Percentiles rank a stretch among this genome's conserved stretches.
phyloP scores from a whole-genome alignment of 345 rosid species.

The Melaleuca quinquenervia region DNA sequence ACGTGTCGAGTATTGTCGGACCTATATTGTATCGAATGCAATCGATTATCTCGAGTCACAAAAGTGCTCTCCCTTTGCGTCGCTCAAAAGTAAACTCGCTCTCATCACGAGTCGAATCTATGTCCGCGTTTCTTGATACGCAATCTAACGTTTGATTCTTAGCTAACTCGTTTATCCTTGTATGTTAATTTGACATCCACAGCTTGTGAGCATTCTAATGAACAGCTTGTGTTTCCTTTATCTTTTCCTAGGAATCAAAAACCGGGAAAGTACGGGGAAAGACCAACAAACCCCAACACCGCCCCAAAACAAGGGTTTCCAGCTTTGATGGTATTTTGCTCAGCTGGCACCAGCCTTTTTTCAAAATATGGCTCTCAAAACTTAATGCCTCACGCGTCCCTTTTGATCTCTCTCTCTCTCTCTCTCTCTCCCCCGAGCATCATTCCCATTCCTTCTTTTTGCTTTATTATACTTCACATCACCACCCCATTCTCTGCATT shows the following conservation, averaged over 20 bases:
- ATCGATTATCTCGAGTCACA: background rate
- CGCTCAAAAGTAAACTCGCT: background rate
- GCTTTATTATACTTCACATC: background rate
- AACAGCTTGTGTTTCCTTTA: background rate
- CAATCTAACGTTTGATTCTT: background rate
- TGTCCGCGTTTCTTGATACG: background rate
- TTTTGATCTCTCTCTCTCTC: background rate
- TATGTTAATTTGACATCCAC: background rate
- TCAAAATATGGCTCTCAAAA: background rate
- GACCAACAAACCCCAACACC: background rate
- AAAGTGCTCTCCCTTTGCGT: background rate
- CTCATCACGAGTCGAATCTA: background rate
- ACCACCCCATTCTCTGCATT: background rate
- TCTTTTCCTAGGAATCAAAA: background rate
- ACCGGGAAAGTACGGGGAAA: background rate
- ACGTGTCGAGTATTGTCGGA: background rate
- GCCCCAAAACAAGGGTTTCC: background rate
- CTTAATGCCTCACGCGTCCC: background rate
- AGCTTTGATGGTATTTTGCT: constrained; percentile 16
- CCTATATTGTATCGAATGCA: background rate
- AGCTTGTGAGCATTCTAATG: background rate
- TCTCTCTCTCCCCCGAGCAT: background rate
- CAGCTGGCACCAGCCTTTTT: background rate
- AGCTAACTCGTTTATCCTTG: background rate
- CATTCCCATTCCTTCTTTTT: background rate